Conservation (phyloP, 176 grass and related monocot genomes). For the Alopecurus myosuroides region DNA sequence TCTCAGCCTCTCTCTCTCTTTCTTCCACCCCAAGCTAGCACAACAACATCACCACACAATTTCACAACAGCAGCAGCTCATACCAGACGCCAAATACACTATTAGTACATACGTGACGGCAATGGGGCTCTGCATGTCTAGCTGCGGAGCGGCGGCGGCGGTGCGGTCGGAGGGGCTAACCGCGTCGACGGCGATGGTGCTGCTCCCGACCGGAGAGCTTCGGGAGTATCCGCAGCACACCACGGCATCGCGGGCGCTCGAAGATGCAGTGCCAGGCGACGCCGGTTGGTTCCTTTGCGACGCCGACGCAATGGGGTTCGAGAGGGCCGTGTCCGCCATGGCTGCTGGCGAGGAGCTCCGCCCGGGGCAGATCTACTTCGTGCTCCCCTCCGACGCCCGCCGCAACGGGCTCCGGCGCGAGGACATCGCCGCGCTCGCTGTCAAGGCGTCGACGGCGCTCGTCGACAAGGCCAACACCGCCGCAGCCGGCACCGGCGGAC, state of each 20-base stretch:
- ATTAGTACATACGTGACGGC: too few relatives aligned
- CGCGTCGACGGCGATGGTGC: slow-evolving; percentile 42
- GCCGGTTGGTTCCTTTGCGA: slow-evolving; percentile 50
- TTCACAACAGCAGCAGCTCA: not conserved
- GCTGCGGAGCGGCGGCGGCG: not conserved
- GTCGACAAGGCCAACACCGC: not conserved
- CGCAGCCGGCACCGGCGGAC: not conserved
- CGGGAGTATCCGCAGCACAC: slow-evolving; percentile 31
- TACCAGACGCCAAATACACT: not conserved
- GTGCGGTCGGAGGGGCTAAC: too few relatives aligned
- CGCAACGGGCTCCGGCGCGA: slow-evolving; percentile 32
- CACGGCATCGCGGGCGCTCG: slow-evolving; percentile 25
- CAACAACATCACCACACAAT: not conserved
- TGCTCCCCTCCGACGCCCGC: slow-evolving; percentile 33
- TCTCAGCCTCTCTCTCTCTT: not conserved
- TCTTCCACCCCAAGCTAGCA: not conserved
- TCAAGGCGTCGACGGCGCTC: slow-evolving; percentile 43
- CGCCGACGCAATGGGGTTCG: slow-evolving; percentile 58
- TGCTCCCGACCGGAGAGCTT: slow-evolving; percentile 45
- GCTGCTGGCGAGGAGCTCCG: slow-evolving; percentile 19
- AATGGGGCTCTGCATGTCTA: slow-evolving; percentile 59
- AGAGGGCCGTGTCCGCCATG: slow-evolving; percentile 23
- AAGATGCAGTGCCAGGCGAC: not conserved
- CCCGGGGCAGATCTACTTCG: slow-evolving; percentile 66
- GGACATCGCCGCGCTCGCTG: slow-evolving; percentile 59